phyloP scores from a whole-genome alignment of 176 grass and related monocot species.

The Juncus inflexus region DNA sequence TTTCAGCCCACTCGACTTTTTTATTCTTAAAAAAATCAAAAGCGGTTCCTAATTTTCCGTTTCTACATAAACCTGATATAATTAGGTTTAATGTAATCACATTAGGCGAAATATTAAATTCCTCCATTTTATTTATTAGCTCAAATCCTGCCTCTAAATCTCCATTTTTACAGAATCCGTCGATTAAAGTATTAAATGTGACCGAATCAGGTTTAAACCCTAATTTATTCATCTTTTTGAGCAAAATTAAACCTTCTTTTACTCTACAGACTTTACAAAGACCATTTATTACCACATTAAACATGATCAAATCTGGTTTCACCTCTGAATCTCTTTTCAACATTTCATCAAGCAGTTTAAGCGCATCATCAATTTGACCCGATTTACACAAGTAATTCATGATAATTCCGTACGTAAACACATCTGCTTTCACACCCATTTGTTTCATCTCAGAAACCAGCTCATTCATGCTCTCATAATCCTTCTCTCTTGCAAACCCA shows the following conservation, averaged over 20 bases:
- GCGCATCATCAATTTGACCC: slow-evolving; percentile 41
- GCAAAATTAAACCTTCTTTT: slow-evolving; percentile 36
- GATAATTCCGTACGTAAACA: slow-evolving; percentile 52
- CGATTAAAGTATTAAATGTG: slow-evolving; percentile 61
- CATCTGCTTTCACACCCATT: slow-evolving; percentile 21
- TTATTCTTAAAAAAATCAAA: slow-evolving; percentile 69
- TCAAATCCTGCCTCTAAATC: slow-evolving; percentile 35
- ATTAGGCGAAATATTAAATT: slow-evolving; percentile 27
- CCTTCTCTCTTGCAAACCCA: slow-evolving; percentile 30
- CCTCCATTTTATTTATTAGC: slow-evolving; percentile 48
- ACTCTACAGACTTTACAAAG: slow-evolving; percentile 49
- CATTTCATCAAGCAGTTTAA: slow-evolving; percentile 74
- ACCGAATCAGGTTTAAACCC: slow-evolving; percentile 25
- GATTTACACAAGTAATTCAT: slow-evolving; percentile 56
- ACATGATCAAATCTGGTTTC: slow-evolving; percentile 27
- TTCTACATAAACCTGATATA: slow-evolving; percentile 48
- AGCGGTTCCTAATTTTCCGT: slow-evolving; percentile 39
- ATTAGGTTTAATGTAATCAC: slow-evolving; percentile 49
- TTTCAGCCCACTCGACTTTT: slow-evolving; percentile 32
- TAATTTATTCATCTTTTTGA: slow-evolving; percentile 37
- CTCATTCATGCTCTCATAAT: slow-evolving; percentile 37
- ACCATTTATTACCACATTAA: slow-evolving; percentile 55
- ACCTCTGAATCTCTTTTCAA: slow-evolving; percentile 31
- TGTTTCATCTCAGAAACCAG: slow-evolving; percentile 45
- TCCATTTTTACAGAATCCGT: slow-evolving; percentile 43